Evolutionary conservation across 1,284 basidiomycete species (phyloP).

Genomic region (Leccinum subspadiceum): DNA sequence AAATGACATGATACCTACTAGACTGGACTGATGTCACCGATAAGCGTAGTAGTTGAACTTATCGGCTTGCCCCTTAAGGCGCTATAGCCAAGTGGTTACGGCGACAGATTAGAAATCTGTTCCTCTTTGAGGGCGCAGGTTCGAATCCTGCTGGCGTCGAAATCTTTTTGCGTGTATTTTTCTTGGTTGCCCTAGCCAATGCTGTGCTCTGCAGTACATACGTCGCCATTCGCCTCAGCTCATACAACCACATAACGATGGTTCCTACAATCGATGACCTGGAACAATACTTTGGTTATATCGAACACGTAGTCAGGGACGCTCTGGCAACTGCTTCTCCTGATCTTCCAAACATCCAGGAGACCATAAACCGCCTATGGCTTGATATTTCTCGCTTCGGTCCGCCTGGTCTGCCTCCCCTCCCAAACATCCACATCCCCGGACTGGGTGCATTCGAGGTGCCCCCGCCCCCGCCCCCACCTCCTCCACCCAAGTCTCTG

Average conservation of each 20-base stretch:
- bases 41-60: background rate
- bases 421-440: conserved; percentile 63
- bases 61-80: conserved; percentile 13
- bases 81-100: conserved; percentile 58
- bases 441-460: conserved; percentile 70
- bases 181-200: conserved; percentile 2
- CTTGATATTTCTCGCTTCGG: conserved; percentile 76
- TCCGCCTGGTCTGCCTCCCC: conserved; percentile 57
- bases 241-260: conserved; percentile 18
- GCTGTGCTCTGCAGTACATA: conserved; percentile 20
- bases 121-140: conserved; percentile 70
- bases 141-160: conserved; percentile 72
- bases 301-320: conserved; percentile 62
- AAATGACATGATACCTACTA: conserved; percentile 9
- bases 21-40: background rate
- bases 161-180: background rate
- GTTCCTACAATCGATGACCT: conserved; percentile 59
- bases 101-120: conserved; percentile 54
- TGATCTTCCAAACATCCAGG: conserved; percentile 60
- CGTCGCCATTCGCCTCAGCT: background rate
- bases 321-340: conserved; percentile 58
- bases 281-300: conserved; percentile 64
- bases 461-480: conserved; percentile 56
- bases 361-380: conserved; percentile 70
- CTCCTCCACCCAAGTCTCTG: conserved; percentile 50